A percentile compares a stretch with the other conserved stretches of the same genome.
Evolutionary conservation across 208 protist species (phyloP).

Genomic region (Crithidia bombi): DNA sequence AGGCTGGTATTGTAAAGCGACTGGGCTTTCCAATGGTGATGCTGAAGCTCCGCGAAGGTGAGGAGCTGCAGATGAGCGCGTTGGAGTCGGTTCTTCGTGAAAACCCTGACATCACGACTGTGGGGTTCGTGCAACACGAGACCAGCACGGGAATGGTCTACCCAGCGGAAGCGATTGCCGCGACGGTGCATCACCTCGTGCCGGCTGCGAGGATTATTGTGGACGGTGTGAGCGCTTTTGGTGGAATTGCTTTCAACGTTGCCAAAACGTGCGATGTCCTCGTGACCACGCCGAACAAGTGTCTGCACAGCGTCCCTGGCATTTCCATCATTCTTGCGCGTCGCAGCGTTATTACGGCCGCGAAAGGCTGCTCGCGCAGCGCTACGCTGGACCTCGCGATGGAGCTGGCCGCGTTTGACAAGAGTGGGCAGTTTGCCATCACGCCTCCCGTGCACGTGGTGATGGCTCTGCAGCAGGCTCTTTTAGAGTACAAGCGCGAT

Average conservation of each 20-base stretch:
- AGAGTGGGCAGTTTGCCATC: conserved; percentile 74
- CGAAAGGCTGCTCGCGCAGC: conserved; percentile 61
- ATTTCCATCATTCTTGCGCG: conserved; percentile 74
- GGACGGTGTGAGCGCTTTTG: conserved; percentile 89
- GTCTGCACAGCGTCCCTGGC: conserved; percentile 89
- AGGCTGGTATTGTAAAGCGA: conserved; percentile 60
- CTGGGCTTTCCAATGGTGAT: conserved; percentile 56
- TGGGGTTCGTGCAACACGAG: conserved; percentile 89
- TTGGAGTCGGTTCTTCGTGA: conserved; percentile 49
- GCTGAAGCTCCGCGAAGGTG: conserved; percentile 63
- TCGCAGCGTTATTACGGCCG: conserved; percentile 41
- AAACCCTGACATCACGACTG: conserved; percentile 70
- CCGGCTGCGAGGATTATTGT: conserved; percentile 78
- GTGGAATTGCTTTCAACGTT: conserved; percentile 63
- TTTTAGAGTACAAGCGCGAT: conserved; percentile 76
- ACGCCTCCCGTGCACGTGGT: conserved; percentile 87
- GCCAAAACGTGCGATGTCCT: conserved; percentile 73
- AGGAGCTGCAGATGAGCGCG: conserved; percentile 55
- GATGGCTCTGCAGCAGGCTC: conserved; percentile 77
- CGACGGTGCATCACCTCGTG: conserved; percentile 45
- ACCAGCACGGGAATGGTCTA: conserved; percentile 92
- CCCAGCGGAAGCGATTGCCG: conserved; percentile 66
- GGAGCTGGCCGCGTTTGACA: conserved; percentile 70
- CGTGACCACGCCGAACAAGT: conserved; percentile 88
- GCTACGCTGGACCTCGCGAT: conserved; percentile 73